Evolutionary conservation across 352 stramenopile species (phyloP), one percentile per base, ranked within the genome.

Genomic region (Phytophthora pini): DNA sequence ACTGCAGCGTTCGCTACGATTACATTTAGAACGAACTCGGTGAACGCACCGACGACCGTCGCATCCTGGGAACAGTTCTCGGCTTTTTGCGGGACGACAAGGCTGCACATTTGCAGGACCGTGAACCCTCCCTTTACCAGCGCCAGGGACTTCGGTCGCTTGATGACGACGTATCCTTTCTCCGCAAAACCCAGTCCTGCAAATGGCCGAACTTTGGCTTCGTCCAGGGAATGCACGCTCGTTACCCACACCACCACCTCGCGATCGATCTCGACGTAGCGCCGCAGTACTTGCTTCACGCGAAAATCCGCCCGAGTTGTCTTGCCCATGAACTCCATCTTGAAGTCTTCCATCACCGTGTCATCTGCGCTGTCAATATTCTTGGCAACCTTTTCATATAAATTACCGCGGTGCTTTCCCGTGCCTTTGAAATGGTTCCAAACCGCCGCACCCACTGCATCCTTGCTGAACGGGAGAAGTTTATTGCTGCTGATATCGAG

Each of bases 271-370:
- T 66, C 49, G 10, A 58, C 17, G 24, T 62, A 71, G 15, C 56
- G 58, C 17, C 52, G 70, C 54, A 87, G 52, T 27, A 90, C 68
- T 48, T 88, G 79, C 50, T 84, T 76, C 40, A 88, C 72, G 0
- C 71, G 70, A 63, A 87, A 87, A 43, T 82, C 57, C 15, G 70
- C 73, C 12, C 55, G 65, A 7, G 70, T 88, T 22, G 70, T 65
- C 36, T 83, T 87, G n/a, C 63, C 70, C 24, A 76, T 49, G 31
- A 87, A 63, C 65, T 78, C 65, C 44, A 88, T 61, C 31, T 70
- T 74, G 54, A 85, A 80, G 64, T 78, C 76, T 38, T 88, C 77
- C 38, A 80, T 66, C 17, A 88, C 72, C 10, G 70, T 88, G 49
- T 87, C 75, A 43, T 79, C 76, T 1, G 45, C 15, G 10, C 44